Evolutionary conservation across 169 alveolate genomes (phyloP), one percentile per base, ranked within the genome.

Genomic region (Eimeria maxima): DNA sequence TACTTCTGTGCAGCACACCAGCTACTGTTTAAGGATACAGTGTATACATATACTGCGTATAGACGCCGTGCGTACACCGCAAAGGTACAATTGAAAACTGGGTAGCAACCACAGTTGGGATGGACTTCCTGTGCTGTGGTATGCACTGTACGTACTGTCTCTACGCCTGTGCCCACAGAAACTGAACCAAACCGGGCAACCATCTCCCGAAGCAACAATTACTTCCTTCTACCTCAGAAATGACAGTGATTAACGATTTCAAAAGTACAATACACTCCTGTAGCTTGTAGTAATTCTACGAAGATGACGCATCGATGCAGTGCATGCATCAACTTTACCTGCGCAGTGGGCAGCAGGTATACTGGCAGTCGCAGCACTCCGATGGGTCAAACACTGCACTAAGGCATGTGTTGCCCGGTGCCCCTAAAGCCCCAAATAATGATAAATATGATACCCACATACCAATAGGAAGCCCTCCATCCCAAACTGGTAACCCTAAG

Each of bases 261-360:
- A 29, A 44, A 69, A 69, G 47, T 2, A 69, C 20, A 29, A 10
- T 10, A 69, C 7, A 14, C 22, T 69, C 27, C 29, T 69, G 78
- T 29, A 6, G 18, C 7, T 69, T 0, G 47, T 6, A 60, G 20
- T 18, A 22, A 44, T n/a, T 6, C 78, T 65, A 65, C 24, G 20
- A 29, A 47, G 11, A 69, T n/a, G 47, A 4, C 38, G 78, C 78
- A 69, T 69, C 47, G 47, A 69, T 69, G 78, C 47, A 69, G 5
- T 69, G 78, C 78, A 69, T 69, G 78, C 74, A 65, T 65, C 42
- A 33, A 65, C 74, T 65, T 65, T 20, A 14, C n/a, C 69, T 60
- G 69, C 69, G 69, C 69, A 3, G 5, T 65, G 38, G 20, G 16
- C 74, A 65, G 74, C 74, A 65, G 74, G 74, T 7, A 20, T 0